Conservation (phyloP, 768 basidiomycete species). For the Boletus huronensis region DNA sequence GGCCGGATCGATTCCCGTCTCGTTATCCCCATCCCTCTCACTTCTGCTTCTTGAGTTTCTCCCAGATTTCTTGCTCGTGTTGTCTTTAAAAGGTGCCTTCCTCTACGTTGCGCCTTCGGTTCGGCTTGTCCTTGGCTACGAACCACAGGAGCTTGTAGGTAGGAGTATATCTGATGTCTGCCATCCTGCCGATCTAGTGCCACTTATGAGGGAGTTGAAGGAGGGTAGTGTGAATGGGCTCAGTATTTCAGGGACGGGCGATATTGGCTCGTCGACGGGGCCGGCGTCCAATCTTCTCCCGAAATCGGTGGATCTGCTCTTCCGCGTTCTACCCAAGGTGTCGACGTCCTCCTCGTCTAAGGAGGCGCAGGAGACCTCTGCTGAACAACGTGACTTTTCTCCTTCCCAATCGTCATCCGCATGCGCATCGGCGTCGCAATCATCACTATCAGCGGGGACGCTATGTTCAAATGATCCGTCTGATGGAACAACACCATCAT, state of each 20-base stretch:
- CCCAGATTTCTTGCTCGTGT: conserved; percentile 85
- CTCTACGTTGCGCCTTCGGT: conserved; percentile 89
- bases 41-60: conserved; percentile 54
- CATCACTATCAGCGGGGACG: background rate
- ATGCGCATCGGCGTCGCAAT: background rate
- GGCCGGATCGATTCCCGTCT: conserved; percentile 41
- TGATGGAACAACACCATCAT: conserved; percentile 33
- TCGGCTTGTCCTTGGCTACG: conserved; percentile 76
- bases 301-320: conserved; percentile 77
- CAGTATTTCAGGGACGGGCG: conserved; percentile 15
- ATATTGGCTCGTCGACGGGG: conserved; percentile 13
- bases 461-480: background rate
- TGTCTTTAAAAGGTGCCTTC: conserved; percentile 90
- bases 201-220: conserved; percentile 89
- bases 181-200: conserved; percentile 87
- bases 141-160: conserved; percentile 79
- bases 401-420: background rate
- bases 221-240: conserved; percentile 38
- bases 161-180: conserved; percentile 76
- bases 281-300: conserved; percentile 28
- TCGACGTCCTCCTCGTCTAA: background rate
- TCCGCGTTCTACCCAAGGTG: conserved; percentile 70
- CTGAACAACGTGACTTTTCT: background rate
- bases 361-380: background rate
- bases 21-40: conserved; percentile 35